Percentiles rank a stretch among this genome's conserved stretches.
Conservation (phyloP, 129 eudicot genomes). For the Logfia minima region DNA sequence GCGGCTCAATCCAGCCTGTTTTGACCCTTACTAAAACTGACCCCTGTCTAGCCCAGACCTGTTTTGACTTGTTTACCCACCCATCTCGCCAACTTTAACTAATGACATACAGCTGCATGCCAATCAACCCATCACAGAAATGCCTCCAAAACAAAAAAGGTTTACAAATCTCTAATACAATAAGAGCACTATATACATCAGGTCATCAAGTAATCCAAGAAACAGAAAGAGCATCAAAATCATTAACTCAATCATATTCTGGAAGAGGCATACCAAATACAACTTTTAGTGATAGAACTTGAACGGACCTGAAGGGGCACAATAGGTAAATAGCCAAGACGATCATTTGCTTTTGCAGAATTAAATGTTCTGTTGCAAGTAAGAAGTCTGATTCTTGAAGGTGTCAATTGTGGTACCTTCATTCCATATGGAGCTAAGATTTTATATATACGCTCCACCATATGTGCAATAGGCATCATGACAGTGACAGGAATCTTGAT, state of each 20-base stretch:
- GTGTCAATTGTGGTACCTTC: constrained; percentile 95
- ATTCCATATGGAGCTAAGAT: constrained; percentile 80
- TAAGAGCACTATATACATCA: not conserved
- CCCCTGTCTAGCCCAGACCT: too few relatives aligned
- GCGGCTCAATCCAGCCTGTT: not conserved
- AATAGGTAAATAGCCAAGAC: constrained; percentile 85
- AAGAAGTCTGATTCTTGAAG: constrained; percentile 90
- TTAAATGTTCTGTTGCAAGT: constrained; percentile 76
- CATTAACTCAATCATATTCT: not conserved
- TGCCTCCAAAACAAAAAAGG: not conserved
- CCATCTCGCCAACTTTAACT: not conserved
- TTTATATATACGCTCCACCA: constrained; percentile 71
- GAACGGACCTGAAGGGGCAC: constrained; percentile 75
- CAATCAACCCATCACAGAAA: not conserved
- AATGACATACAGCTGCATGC: not conserved
- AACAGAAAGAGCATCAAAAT: not conserved
- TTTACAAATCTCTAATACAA: not conserved
- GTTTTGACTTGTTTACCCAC: not conserved
- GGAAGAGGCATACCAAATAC: constrained; percentile 9
- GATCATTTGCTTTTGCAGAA: constrained; percentile 88
- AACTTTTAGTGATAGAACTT: constrained; percentile 8
- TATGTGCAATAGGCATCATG: constrained; percentile 87
- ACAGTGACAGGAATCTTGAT: constrained; percentile 73
- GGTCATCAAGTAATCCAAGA: not conserved
- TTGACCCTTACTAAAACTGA: not conserved